Percentiles rank a stretch among this genome's conserved stretches.
Conservation (phyloP, 2,329 filamentous ascomycete genomes). For the Hypoxylon sp. region DNA sequence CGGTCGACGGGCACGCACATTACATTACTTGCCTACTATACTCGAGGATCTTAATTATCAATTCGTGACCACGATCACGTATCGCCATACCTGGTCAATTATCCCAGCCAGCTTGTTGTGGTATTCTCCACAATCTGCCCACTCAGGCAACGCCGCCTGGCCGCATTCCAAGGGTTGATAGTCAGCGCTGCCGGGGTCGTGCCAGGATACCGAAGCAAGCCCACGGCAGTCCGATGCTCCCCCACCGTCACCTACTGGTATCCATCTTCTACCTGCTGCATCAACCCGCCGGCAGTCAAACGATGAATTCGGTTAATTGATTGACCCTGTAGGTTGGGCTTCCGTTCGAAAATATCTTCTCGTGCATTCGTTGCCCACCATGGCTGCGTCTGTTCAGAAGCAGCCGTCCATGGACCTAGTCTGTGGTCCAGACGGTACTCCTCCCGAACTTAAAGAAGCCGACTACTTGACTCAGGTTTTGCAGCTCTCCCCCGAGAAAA, state of each 20-base stretch:
- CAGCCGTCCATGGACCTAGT: slow-evolving; percentile 39
- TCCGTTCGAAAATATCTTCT: slow-evolving; percentile 28
- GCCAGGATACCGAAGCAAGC: slow-evolving; percentile 34
- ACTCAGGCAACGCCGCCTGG: slow-evolving; percentile 45
- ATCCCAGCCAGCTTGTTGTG: slow-evolving; percentile 34
- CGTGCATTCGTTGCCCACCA: slow-evolving; percentile 37
- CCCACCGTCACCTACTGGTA: slow-evolving; percentile 37
- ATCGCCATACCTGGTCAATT: slow-evolving; percentile 30
- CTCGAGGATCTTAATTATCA: slow-evolving; percentile 27
- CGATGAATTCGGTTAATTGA: slow-evolving; percentile 46
- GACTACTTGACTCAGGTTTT: slow-evolving; percentile 53
- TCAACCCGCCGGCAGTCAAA: slow-evolving; percentile 45
- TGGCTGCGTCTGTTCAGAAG: slow-evolving; percentile 49
- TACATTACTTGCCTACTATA: slow-evolving; percentile 10
- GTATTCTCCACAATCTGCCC: slow-evolving; percentile 45
- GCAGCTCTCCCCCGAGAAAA: slow-evolving; percentile 43
- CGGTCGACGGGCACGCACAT: slow-evolving; percentile 28
- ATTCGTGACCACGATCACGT: slow-evolving; percentile 35
- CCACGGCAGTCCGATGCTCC: slow-evolving; percentile 37
- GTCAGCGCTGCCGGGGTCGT: slow-evolving; percentile 38
- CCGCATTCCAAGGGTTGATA: slow-evolving; percentile 42
- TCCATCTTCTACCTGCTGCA: slow-evolving; percentile 33
- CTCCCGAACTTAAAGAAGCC: slow-evolving; percentile 51
- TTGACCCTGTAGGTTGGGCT: slow-evolving; percentile 37
- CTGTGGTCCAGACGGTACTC: slow-evolving; percentile 32